These are phyloP conservation scores for Lentinula aciculospora DNA, from an alignment of 768 basidiomycete genomes.

Conservation along the genomic window DNA sequence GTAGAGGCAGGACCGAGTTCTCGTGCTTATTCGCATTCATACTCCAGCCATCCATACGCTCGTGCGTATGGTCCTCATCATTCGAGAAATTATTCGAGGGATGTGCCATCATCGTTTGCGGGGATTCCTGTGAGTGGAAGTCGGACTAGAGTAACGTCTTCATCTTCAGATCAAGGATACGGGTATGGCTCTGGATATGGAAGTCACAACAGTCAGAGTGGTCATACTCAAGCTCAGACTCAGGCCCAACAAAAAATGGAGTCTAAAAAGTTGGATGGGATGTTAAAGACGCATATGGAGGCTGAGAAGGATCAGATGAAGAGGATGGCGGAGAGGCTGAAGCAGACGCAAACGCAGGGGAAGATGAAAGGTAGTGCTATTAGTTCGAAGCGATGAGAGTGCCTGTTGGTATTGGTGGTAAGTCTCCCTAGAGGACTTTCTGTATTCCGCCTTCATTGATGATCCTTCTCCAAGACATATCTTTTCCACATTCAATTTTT, in stretches of 20 bases:
- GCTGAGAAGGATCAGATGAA: conserved; percentile 76
- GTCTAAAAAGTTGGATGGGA: conserved; percentile 69
- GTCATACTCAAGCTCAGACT: neutral
- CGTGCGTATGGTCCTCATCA: neutral
- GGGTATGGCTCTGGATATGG: conserved; percentile 6
- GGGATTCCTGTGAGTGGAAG: neutral
- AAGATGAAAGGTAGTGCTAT: neutral
- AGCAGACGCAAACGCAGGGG: neutral
- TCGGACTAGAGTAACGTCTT: neutral
- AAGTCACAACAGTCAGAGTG: neutral
- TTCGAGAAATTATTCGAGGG: neutral
- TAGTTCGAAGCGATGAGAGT: neutral
- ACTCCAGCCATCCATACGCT: neutral
- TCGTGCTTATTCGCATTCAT: neutral
- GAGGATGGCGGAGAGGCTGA: conserved; percentile 48
- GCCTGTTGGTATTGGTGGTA: neutral
- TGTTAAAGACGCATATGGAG: conserved; percentile 80
- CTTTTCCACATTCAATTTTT: too few relatives aligned
- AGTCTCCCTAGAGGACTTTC: too few relatives aligned
- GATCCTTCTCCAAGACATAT: too few relatives aligned
- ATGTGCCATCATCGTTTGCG: neutral
- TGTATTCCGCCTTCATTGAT: too few relatives aligned
- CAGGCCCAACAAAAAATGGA: conserved; percentile 23
- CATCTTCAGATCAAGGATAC: neutral
- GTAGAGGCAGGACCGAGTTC: neutral